These are phyloP conservation scores for Syzygium jambos DNA, from an alignment of 345 rosid species.

Conservation along the genomic window DNA sequence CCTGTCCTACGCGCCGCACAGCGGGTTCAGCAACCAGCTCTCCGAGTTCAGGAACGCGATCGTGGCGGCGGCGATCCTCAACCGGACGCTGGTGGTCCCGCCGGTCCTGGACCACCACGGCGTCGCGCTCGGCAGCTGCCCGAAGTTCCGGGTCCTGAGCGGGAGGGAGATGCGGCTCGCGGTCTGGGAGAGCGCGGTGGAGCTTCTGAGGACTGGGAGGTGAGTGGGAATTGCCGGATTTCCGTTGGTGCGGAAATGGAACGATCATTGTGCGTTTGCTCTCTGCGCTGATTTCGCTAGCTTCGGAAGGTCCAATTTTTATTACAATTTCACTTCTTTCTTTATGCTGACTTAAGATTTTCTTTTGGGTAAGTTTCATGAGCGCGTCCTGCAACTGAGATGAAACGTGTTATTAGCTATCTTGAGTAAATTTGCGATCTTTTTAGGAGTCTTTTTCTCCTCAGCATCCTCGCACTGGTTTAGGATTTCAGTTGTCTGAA, in stretches of 20 bases:
- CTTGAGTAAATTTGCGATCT: not conserved
- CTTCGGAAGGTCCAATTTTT: not conserved
- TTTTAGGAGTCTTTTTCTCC: not conserved
- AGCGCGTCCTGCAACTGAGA: not conserved
- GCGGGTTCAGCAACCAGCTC: constrained; percentile 94
- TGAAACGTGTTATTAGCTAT: not conserved
- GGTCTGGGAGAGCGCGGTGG: constrained; percentile 63
- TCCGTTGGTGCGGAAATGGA: not conserved
- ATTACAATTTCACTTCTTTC: not conserved
- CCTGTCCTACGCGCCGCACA: constrained; percentile 81
- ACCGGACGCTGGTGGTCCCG: constrained; percentile 77
- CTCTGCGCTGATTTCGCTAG: not conserved
- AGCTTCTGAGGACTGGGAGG: constrained; percentile 61
- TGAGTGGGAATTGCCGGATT: constrained; percentile 3
- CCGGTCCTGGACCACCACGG: constrained; percentile 95
- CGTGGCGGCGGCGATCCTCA: constrained; percentile 60
- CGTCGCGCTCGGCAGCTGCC: constrained; percentile 90
- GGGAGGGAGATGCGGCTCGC: constrained; percentile 49
- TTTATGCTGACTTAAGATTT: not conserved
- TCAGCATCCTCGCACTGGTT: not conserved
- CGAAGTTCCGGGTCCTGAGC: constrained; percentile 71
- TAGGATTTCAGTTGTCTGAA: not conserved
- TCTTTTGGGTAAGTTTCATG: not conserved
- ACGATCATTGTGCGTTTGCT: not conserved
- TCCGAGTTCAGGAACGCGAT: constrained; percentile 82